A percentile compares a stretch with the other conserved stretches of the same genome.
phyloP scores from a whole-genome alignment of 768 basidiomycete genomes.

The Pleurotus ostreatus region DNA sequence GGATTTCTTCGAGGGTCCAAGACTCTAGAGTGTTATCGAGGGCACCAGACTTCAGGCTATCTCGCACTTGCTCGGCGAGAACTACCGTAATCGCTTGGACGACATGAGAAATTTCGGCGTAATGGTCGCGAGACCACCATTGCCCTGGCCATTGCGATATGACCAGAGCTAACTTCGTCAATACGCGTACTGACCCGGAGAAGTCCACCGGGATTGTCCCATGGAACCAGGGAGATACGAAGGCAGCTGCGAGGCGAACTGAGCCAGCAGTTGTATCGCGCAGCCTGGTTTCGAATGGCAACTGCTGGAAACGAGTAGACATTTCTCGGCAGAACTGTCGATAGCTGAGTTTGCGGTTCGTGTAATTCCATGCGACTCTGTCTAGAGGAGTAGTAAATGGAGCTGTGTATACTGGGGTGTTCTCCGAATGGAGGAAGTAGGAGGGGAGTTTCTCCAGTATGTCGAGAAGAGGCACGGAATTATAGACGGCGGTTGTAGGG shows the following conservation, averaged over 20 bases:
- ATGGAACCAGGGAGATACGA: conserved; percentile 72
- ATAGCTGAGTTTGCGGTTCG: conserved; percentile 55
- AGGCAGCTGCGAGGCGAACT: conserved; percentile 60
- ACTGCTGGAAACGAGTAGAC: conserved; percentile 56
- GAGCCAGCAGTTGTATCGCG: conserved; percentile 66
- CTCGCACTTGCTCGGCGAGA: conserved; percentile 62
- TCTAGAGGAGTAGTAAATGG: conserved; percentile 23
- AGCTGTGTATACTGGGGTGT: conserved; percentile 20
- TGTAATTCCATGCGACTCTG: conserved; percentile 49
- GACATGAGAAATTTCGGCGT: conserved; percentile 52
- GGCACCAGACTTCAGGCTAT: conserved; percentile 35
- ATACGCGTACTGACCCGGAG: conserved; percentile 27
- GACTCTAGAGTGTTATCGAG: conserved; percentile 10
- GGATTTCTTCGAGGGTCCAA: not conserved
- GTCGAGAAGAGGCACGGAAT: conserved; percentile 65
- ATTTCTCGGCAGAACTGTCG: conserved; percentile 70
- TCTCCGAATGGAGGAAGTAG: conserved; percentile 47
- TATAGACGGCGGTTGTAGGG: conserved; percentile 59
- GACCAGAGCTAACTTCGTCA: conserved; percentile 38
- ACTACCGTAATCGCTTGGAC: conserved; percentile 56
- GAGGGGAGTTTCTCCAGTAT: conserved; percentile 68
- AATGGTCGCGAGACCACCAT: conserved; percentile 63
- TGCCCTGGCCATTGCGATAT: conserved; percentile 67
- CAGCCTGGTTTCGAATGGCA: conserved; percentile 51
- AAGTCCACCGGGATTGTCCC: conserved; percentile 34